phyloP scores from a whole-genome alignment of 2,329 filamentous ascomycete genomes.

The Sordariomycetes sp. region DNA sequence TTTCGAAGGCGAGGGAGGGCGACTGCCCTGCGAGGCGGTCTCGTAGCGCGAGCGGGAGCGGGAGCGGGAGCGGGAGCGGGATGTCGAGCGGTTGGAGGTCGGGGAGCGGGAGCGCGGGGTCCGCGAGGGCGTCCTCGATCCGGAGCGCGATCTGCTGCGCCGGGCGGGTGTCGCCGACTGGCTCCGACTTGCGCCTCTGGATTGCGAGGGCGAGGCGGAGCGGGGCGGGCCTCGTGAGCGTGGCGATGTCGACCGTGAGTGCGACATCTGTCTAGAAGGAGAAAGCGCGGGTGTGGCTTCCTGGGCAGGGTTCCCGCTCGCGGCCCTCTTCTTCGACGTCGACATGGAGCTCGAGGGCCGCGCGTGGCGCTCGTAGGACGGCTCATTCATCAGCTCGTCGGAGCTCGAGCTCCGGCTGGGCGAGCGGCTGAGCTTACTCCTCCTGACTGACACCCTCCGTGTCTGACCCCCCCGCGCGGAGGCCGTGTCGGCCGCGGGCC shows the following conservation, averaged over 20 bases:
- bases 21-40: conserved; percentile 13
- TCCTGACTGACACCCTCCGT: conserved; percentile 8
- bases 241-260: background rate
- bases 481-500: background rate
- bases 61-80: conserved; percentile 21
- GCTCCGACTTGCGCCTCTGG: conserved; percentile 9
- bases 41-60: conserved; percentile 17
- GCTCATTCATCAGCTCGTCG: conserved; percentile 10
- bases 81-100: conserved; percentile 19
- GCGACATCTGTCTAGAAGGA: background rate
- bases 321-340: background rate
- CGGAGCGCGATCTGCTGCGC: conserved; percentile 7
- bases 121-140: conserved; percentile 11
- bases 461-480: conserved; percentile 1
- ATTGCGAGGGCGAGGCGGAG: conserved; percentile 1
- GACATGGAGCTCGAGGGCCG: background rate
- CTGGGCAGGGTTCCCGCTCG: background rate
- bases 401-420: conserved; percentile 9
- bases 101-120: conserved; percentile 19
- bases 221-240: background rate
- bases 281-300: background rate
- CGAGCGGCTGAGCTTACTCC: conserved; percentile 7
- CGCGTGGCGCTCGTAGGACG: conserved; percentile 6
- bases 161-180: conserved; percentile 9
- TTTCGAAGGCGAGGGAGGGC: conserved; percentile 19